Percentiles rank a stretch among this genome's conserved stretches.
phyloP scores from a whole-genome alignment of 169 alveolate species.

The Eimeria acervulina region DNA sequence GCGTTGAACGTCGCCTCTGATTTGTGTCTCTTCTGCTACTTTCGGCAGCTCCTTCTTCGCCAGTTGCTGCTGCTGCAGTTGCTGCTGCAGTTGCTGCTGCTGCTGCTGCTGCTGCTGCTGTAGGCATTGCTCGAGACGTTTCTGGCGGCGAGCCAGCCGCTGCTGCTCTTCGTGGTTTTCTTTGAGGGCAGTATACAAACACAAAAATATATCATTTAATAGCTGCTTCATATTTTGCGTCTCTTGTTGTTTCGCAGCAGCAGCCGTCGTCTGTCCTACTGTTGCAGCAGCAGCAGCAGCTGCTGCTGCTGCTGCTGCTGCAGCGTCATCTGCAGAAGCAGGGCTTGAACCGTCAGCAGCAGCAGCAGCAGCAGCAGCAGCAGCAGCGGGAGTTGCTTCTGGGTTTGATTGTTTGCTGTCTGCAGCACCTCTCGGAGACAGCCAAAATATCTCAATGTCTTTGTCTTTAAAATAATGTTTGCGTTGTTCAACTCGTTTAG shows the following conservation, averaged over 20 bases:
- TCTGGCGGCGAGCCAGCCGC: not conserved
- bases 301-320: no score
- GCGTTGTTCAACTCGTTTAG: not conserved
- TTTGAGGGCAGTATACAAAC: conserved; percentile 1
- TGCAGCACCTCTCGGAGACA: not conserved
- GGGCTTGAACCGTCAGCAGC: no score
- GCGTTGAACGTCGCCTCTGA: no score
- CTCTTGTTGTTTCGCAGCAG: not conserved
- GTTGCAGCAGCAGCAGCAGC: no score
- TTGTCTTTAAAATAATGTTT: not conserved
- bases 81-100: not conserved
- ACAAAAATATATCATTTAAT: not conserved
- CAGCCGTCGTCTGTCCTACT: not conserved
- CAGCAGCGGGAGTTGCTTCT: no score
- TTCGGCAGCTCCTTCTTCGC: not conserved
- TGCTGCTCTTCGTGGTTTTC: not conserved
- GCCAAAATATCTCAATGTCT: not conserved
- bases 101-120: conserved; percentile 13
- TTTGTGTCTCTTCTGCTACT: no score
- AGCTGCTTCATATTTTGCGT: not conserved
- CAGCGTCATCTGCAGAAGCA: no score
- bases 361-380: conserved; percentile 9
- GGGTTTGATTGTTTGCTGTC: no score
- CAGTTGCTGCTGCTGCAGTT: not conserved
- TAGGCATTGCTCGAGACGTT: not conserved